Conservation (phyloP, 2,329 filamentous ascomycete genomes). For the Cytospora piceicola region DNA sequence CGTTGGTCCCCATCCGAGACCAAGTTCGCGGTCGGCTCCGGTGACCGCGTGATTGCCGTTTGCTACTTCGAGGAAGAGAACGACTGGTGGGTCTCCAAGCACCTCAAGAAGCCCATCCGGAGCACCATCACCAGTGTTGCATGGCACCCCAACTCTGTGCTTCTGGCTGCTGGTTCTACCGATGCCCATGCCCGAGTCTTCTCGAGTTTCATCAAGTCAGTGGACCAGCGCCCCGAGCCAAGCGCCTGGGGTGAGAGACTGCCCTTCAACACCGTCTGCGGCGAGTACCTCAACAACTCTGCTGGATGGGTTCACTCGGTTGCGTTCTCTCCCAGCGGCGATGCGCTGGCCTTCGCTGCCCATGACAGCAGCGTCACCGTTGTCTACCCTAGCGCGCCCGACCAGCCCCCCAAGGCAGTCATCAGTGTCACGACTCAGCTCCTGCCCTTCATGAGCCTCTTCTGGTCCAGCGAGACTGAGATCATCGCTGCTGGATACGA, state of each 20-base stretch:
- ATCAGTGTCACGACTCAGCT: slow-evolving; percentile 88
- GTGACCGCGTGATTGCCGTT: slow-evolving; percentile 90
- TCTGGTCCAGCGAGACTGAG: slow-evolving; percentile 91
- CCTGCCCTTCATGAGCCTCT: slow-evolving; percentile 86
- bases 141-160: slow-evolving; percentile 97
- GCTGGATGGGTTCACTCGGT: slow-evolving; percentile 96
- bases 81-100: slow-evolving; percentile 99
- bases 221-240: slow-evolving; percentile 83
- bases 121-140: slow-evolving; percentile 93
- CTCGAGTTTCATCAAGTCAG: slow-evolving; percentile 93
- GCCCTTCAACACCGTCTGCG: slow-evolving; percentile 98
- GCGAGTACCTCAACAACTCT: slow-evolving; percentile 93
- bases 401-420: slow-evolving; percentile 88
- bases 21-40: slow-evolving; percentile 97
- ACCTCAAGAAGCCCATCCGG: slow-evolving; percentile 97
- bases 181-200: slow-evolving; percentile 96
- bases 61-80: slow-evolving; percentile 99
- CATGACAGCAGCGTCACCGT: slow-evolving; percentile 97
- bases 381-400: slow-evolving; percentile 89
- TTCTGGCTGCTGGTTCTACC: slow-evolving; percentile 93
- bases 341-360: slow-evolving; percentile 90
- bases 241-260: slow-evolving; percentile 92
- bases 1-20: slow-evolving; percentile 96
- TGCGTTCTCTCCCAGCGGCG: slow-evolving; percentile 87
- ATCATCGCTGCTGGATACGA: slow-evolving; percentile 95